Conservation (phyloP, 306 rosid genomes). For the Benincasa hispida region DNA sequence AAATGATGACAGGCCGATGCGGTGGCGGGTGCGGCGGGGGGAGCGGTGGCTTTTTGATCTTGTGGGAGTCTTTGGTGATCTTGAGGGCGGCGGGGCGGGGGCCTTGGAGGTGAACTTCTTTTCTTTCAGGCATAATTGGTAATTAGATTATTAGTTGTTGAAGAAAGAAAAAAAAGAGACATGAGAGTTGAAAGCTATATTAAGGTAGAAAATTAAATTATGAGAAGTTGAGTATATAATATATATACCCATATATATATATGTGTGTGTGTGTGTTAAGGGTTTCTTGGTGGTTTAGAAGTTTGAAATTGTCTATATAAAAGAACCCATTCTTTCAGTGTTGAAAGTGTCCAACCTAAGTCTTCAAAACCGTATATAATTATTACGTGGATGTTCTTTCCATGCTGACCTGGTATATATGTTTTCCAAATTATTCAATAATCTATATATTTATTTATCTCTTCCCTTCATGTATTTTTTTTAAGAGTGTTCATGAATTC, state of each 20-base stretch:
- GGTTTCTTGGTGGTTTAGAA: not conserved
- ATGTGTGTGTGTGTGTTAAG: not conserved
- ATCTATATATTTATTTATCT: no score
- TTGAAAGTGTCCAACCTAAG: not conserved
- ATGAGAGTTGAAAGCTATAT: not conserved
- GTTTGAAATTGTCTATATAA: not conserved
- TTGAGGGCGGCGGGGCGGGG: slow-evolving; percentile 8
- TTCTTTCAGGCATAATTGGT: not conserved
- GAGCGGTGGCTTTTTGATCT: not conserved
- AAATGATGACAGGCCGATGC: not conserved
- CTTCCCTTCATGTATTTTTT: no score
- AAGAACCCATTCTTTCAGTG: not conserved
- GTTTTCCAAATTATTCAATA: no score
- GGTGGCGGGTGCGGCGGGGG: not conserved
- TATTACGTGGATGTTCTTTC: not conserved
- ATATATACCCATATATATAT: no score
- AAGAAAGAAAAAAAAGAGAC: not conserved
- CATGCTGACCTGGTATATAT: not conserved
- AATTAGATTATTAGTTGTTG: not conserved
- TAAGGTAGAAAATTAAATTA: not conserved
- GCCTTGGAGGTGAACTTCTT: not conserved
- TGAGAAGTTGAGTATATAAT: not conserved
- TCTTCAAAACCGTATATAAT: not conserved
- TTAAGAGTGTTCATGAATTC: no score
- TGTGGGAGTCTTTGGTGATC: not conserved